phyloP scores from a whole-genome alignment of 768 basidiomycete species.

The Naganishia antarctica region DNA sequence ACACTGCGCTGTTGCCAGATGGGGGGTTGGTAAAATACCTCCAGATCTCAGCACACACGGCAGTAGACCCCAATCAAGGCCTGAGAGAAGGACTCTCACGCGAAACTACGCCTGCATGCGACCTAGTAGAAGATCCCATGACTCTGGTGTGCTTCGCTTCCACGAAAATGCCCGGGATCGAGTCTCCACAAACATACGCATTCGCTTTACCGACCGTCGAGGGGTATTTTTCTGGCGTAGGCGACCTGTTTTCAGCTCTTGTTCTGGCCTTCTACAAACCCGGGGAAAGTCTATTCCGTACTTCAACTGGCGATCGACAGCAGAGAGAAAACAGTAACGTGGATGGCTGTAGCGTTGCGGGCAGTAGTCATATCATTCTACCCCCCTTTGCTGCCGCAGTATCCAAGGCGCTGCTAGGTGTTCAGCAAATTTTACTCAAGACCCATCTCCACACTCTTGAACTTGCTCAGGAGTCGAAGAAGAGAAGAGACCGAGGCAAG shows the following conservation, averaged over 20 bases:
- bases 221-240: constrained; percentile 94
- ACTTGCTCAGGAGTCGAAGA: constrained; percentile 7
- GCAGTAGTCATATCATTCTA: constrained; percentile 39
- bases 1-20: constrained; percentile 30
- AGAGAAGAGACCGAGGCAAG: constrained; percentile 58
- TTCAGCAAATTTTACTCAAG: constrained; percentile 42
- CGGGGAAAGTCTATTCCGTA: too few species aligned
- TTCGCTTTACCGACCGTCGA: constrained; percentile 70
- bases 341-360: constrained; percentile 14
- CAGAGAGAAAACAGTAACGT: too few species aligned
- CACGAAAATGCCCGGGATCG: constrained; percentile 36
- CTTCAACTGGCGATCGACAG: background rate
- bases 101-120: background rate
- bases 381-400: constrained; percentile 39
- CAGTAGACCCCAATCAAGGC: constrained; percentile 15
- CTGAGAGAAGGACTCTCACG: background rate
- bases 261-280: constrained; percentile 68
- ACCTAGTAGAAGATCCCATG: constrained; percentile 38
- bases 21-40: constrained; percentile 18
- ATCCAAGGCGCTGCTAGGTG: constrained; percentile 38
- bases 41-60: constrained; percentile 34
- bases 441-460: constrained; percentile 37
- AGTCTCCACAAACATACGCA: constrained; percentile 57
- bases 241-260: constrained; percentile 91
- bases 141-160: constrained; percentile 77